A percentile compares a stretch with the other conserved stretches of the same genome.
Conservation (phyloP, 192 early-diverging fungal genomes). For the Piromyces finnis region DNA sequence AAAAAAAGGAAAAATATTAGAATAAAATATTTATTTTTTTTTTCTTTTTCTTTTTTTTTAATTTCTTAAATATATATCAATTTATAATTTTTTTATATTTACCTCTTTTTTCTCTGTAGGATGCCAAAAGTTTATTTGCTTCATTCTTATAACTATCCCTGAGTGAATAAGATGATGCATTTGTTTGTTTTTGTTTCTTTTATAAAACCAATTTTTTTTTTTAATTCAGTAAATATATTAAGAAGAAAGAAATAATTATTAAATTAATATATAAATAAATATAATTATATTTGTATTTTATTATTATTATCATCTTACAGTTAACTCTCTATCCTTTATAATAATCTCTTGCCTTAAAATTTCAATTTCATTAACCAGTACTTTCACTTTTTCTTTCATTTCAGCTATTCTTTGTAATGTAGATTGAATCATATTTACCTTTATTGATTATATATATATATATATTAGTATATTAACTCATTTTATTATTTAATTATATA, state of each 20-base stretch:
- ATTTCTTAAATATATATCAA: not conserved
- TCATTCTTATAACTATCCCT: slow-evolving; percentile 40
- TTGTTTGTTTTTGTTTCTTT: slow-evolving; percentile 29
- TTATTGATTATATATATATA: too few relatives aligned
- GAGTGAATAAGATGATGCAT: slow-evolving; percentile 27
- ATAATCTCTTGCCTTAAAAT: slow-evolving; percentile 36
- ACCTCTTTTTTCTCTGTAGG: slow-evolving; percentile 29
- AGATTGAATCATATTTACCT: slow-evolving; percentile 38
- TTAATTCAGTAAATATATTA: too few relatives aligned
- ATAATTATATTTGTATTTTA: too few relatives aligned
- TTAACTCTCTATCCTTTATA: slow-evolving; percentile 32
- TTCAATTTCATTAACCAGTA: slow-evolving; percentile 43
- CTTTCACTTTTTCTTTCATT: slow-evolving; percentile 46
- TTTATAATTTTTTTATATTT: not conserved
- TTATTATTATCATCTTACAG: slow-evolving; percentile 5
- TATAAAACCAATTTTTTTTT: too few relatives aligned
- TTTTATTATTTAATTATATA: too few relatives aligned
- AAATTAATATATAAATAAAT: too few relatives aligned
- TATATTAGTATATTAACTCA: too few relatives aligned
- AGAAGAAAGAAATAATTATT: too few relatives aligned
- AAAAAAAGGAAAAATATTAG: too few relatives aligned
- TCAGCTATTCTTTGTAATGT: slow-evolving; percentile 35
- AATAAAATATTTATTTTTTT: too few relatives aligned
- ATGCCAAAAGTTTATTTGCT: slow-evolving; percentile 30
- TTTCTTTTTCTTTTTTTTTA: not conserved